Evolutionary conservation across 2,329 filamentous ascomycete genomes (phyloP), one percentile per base, ranked within the genome.

Genomic region (Botrytis tulipae): DNA sequence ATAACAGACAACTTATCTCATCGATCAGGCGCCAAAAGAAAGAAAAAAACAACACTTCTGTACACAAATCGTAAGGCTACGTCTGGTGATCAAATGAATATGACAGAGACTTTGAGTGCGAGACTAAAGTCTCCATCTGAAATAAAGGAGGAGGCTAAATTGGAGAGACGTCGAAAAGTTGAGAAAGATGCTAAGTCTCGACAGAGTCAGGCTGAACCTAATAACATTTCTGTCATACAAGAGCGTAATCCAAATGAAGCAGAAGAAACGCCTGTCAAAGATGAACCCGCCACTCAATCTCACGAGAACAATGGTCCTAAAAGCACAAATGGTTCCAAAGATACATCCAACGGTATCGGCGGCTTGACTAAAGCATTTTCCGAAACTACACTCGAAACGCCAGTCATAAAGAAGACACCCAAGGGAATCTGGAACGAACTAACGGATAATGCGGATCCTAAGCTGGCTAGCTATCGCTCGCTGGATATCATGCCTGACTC

Each of bases 61-160:
- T 3, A 54, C 12, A 54, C 12, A 54, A 29, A 29, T 54, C 25
- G n/a, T 7, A 54, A 54, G 6, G 12, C 14, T 4, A n/a, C 14
- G 14, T 29, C 5, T 16, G 18, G 25, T 29, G 25, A 29, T 54
- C 51, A 54, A 29, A 16, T n/a, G 2, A 4, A 29, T 5, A n/a
- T 16, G 48, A n/a, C 4, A 1, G 12, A n/a, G 0, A 16, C 12
- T 7, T 16, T 4, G 8, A 14, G 12, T 6, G 5, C 1, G 25
- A 16, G 22, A 10, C 5, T 1, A 54, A n/a, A n/a, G 25, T 0
- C 0, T 1, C 25, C 25, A 14, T 3, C 0, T n/a, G 25, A 29
- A 7, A 16, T 29, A 16, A 54, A n/a, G n/a, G n/a, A n/a, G n/a
- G n/a, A n/a, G n/a, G n/a, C n/a, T n/a, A n/a, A n/a, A n/a, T n/a